Base-by-base conservation (phyloP, 2,329 filamentous ascomycete species). In the Fusarium sp. region DNA sequence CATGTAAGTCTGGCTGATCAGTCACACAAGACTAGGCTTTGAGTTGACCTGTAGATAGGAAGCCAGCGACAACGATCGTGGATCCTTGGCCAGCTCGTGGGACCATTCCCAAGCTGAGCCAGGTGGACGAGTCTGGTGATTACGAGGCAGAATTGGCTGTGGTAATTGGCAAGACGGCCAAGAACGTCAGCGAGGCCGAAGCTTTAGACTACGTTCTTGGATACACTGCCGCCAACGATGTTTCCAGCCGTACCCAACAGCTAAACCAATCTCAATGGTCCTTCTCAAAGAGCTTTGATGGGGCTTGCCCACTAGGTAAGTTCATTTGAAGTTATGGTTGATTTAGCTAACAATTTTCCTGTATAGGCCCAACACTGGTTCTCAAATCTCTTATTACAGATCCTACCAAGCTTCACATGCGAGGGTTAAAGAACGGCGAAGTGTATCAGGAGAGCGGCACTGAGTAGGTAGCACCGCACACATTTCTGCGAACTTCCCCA, bases 351-450 rank as follows among this genome's bases (percentile, higher is more conserved):
- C 20, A 13, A 18, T 20, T 36, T 3, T 10, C 3, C 26, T 8
- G 18, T 17, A 24, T 88, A 78, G 92, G 92, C 1, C 92, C 92
- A 2, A 91, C 90, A 2, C 91, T 94, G 71, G 91, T 91, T 9
- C 88, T 88, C 62, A 83, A 83, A 54, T 82, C 83, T 6, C 57
- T 91, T 51, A 87, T 91, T 67, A 81, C 82, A n/a, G 87, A 92
- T 75, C 89, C 89, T 2, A 87, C 90, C 74, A 84, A 82, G 36
- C 79, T 92, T 42, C 81, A 79, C 54, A 90, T 91, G 62, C 82
- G 79, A 56, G 91, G 89, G 1, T 85, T 85, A 67, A 76, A 91
- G 50, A 92, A 92, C 77, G 89, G 89, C 6, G 57, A 65, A 12
- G 74, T 77, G 14, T 66, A 75, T 13, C 77, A 77, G 62, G 64